Evolutionary conservation across 257 asterid genomes (phyloP).

Genomic region (Nicotiana knightiana): DNA sequence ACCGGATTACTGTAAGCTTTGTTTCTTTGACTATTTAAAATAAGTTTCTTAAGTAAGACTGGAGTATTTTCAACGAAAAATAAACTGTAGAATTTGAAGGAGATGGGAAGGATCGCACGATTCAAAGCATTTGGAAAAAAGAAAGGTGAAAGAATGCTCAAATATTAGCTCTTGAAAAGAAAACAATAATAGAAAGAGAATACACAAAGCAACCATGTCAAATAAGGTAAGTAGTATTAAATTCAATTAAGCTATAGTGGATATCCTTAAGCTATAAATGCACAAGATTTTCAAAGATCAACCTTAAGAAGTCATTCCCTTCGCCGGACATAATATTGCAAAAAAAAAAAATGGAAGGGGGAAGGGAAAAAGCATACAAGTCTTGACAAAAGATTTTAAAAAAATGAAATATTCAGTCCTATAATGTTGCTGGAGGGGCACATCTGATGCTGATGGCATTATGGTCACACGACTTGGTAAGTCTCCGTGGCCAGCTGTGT

Average conservation of each 20-base stretch:
- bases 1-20: not conserved
- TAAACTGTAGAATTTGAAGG: too few relatives aligned
- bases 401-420: not conserved
- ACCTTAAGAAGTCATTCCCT: not conserved
- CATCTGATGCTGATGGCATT: not conserved
- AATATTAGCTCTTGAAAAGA: not conserved
- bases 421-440: not conserved
- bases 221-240: not conserved
- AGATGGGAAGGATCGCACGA: too few relatives aligned
- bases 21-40: too few relatives aligned
- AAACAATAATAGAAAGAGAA: not conserved
- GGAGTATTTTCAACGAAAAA: not conserved
- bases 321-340: not conserved
- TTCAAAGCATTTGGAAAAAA: not conserved
- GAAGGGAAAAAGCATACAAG: not conserved
- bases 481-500: conserved; percentile 52
- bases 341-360: not conserved
- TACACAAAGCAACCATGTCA: not conserved
- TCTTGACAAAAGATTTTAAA: not conserved
- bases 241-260: not conserved
- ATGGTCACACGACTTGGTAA: conserved; percentile 52
- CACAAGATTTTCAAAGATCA: not conserved
- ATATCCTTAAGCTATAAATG: not conserved
- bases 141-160: not conserved
- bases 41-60: not conserved